Base-by-base conservation (phyloP, 1,284 basidiomycete genomes). In the Papiliotrema laurentii region DNA sequence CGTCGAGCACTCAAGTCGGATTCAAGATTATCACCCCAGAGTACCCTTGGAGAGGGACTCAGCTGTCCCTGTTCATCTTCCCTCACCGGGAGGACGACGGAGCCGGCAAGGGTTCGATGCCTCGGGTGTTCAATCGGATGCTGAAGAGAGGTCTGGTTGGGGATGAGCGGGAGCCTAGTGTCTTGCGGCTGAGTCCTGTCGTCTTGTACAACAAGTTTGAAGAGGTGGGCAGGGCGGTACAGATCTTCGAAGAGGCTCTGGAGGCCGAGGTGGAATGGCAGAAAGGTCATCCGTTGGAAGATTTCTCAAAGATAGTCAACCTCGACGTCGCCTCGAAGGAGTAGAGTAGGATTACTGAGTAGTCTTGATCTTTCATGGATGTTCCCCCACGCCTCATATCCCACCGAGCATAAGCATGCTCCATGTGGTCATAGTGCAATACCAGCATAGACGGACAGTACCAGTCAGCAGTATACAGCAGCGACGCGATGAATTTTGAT, bases 1-100 rank as follows among this genome's bases (percentile, higher is more conserved):
- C 26, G n/a, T 11, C 22, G 4, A 49, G 43, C 2, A 43, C 53
- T 30, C 53, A 64, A 51, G 44, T 66, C 39, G 81, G 81, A 3
- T 93, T 96, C 73, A 89, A 87, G 19, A 87, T 96, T 61, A 86
- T 96, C 66, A 96, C 92, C 2, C 92, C 92, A 2, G 68, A 64
- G 22, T 78, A 81, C 25, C 78, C 79, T 19, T 77, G 78, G 54
- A 81, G 92, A 49, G 92, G 92, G 1, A 83, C 87, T 30, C 92
- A 96, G 70, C 76, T 96, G 19, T 93, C 89, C 18, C 74, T 97
- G 28, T 72, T 88, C 37, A 86, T 94, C 72, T 72, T 87, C 19
- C 87, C 76, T 0, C 50, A 51, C 16, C 46, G 54, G 28, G 51
- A 85, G 35, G 28, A 31, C n/a, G 51, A 51, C 19, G 49, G 44